phyloP scores from a whole-genome alignment of 2,329 filamentous ascomycete species.

The Pseudocercospora pini-densiflorae region DNA sequence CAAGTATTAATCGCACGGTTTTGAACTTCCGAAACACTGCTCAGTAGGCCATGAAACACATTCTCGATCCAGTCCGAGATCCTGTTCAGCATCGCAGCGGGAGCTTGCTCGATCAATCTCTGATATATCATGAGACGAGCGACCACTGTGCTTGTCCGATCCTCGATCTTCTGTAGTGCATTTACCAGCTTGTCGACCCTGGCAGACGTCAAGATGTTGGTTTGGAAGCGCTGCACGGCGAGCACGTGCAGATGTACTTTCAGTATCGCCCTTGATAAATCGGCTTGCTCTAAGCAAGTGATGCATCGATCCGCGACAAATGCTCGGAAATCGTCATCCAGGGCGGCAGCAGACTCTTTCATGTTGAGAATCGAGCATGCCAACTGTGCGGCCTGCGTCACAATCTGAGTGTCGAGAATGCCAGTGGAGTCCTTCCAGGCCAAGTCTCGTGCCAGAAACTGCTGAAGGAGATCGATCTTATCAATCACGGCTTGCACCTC shows the following conservation, averaged over 20 bases:
- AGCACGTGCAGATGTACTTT: constrained; percentile 81
- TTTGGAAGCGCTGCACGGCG: constrained; percentile 76
- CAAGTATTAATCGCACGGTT: constrained; percentile 75
- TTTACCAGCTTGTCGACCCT: constrained; percentile 73
- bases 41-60: constrained; percentile 80
- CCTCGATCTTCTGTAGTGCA: constrained; percentile 72
- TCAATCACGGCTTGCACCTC: constrained; percentile 72
- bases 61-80: constrained; percentile 79
- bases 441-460: constrained; percentile 85
- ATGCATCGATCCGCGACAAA: constrained; percentile 85
- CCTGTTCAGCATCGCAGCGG: constrained; percentile 70
- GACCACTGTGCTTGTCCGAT: constrained; percentile 77
- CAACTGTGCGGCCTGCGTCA: constrained; percentile 77
- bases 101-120: constrained; percentile 74
- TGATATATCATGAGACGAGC: constrained; percentile 80
- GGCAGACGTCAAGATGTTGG: constrained; percentile 73
- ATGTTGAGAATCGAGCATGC: constrained; percentile 75
- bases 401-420: constrained; percentile 68
- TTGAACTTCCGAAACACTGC: constrained; percentile 76
- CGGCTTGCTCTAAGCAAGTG: constrained; percentile 69
- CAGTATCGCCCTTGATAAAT: constrained; percentile 74
- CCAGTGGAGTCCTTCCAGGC: constrained; percentile 58
- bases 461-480: constrained; percentile 77
- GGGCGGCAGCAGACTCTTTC: constrained; percentile 60
- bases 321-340: constrained; percentile 77